These are phyloP conservation scores for Kwoniella sp. DNA, from an alignment of 768 basidiomycete genomes.

Conservation along the genomic window DNA sequence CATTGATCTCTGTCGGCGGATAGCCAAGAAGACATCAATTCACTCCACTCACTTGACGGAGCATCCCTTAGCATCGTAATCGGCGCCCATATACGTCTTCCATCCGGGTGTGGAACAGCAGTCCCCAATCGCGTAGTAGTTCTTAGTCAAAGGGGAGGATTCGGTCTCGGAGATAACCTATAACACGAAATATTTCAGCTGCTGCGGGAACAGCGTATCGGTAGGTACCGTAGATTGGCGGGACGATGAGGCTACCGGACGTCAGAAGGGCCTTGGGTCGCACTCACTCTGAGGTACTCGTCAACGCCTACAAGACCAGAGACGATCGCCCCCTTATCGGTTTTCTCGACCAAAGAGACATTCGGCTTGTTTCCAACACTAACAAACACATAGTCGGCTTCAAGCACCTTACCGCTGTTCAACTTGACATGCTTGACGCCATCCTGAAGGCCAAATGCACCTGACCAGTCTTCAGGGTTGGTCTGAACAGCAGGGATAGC, in stretches of 20 bases:
- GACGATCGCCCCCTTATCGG: constrained; percentile 29
- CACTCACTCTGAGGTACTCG: constrained; percentile 33
- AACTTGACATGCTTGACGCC: constrained; percentile 30
- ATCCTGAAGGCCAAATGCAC: constrained; percentile 33
- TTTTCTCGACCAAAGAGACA: constrained; percentile 21
- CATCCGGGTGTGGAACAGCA: constrained; percentile 38
- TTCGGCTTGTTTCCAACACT: constrained; percentile 43
- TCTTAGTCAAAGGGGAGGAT: constrained; percentile 27
- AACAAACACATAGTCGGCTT: constrained; percentile 43
- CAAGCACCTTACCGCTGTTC: constrained; percentile 25
- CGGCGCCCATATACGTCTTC: constrained; percentile 26
- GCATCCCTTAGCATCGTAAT: constrained; percentile 26
- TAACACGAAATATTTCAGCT: neutral
- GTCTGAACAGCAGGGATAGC: constrained; percentile 23
- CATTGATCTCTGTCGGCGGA: no score
- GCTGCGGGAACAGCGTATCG: no score
- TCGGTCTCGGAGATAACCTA: constrained; percentile 33
- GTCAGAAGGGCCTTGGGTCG: no score
- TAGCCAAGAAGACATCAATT: no score
- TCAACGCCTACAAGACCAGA: constrained; percentile 38
- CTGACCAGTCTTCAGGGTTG: constrained; percentile 26
- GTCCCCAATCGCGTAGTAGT: constrained; percentile 47
- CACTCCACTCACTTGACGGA: constrained; percentile 31
- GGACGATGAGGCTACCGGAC: no score
- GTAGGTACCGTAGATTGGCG: no score